Evolutionary conservation across 495 filamentous ascomycete species (phyloP).

Genomic region (Elaphomyces granulatus): DNA sequence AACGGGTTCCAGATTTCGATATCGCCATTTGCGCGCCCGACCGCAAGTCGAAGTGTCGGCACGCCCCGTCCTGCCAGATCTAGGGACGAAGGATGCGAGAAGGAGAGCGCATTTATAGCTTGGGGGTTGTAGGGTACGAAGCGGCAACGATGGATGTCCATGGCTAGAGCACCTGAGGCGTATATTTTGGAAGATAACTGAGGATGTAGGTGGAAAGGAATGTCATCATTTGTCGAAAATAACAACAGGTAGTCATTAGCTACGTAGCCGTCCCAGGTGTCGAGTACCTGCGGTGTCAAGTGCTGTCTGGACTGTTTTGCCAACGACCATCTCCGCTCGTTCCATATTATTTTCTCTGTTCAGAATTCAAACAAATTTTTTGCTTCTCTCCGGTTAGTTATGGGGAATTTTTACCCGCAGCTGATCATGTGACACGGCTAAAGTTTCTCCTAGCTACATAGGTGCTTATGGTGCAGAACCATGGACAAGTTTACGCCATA

Average conservation of each 20-base stretch:
- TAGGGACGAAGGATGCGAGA: constrained; percentile 63
- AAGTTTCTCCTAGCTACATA: too few species aligned
- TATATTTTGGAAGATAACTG: neutral
- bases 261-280: too few species aligned
- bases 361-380: too few species aligned
- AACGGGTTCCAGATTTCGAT: constrained; percentile 98
- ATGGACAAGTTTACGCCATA: too few species aligned
- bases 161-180: constrained; percentile 18
- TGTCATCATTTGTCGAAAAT: neutral
- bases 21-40: constrained; percentile 88
- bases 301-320: neutral
- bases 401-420: too few species aligned
- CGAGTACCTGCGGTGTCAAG: too few species aligned
- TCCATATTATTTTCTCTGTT: neutral
- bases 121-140: constrained; percentile 92
- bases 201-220: neutral
- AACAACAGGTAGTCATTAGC: too few species aligned
- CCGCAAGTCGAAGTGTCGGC: constrained; percentile 56
- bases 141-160: constrained; percentile 95
- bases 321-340: neutral
- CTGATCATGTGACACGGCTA: too few species aligned
- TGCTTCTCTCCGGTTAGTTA: too few species aligned
- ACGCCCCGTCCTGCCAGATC: constrained; percentile 35
- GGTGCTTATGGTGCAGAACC: too few species aligned
- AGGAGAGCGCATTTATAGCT: constrained; percentile 85